These are phyloP conservation scores for Kodamaea plutei DNA, from an alignment of 1,139 yeast genomes.

Conservation along the genomic window DNA sequence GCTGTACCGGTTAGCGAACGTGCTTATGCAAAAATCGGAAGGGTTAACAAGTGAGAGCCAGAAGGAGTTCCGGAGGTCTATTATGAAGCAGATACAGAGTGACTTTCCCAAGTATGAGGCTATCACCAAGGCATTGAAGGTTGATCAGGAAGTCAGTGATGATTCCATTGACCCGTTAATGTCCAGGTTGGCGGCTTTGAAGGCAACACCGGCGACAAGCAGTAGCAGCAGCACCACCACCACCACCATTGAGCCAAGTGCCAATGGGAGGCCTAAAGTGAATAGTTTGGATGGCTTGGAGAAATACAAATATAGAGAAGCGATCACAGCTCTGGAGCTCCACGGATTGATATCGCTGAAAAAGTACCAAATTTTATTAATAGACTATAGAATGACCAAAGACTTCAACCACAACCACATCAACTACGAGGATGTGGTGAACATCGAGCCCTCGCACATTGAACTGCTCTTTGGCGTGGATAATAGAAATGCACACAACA, in stretches of 20 bases:
- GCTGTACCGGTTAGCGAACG: constrained; percentile 18
- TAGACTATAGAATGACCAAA: constrained; percentile 63
- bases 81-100: constrained; percentile 21
- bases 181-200: constrained; percentile 13
- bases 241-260: constrained; percentile 14
- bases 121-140: constrained; percentile 7
- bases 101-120: constrained; percentile 14
- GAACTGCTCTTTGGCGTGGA: constrained; percentile 15
- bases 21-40: constrained; percentile 15
- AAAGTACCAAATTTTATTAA: constrained; percentile 35
- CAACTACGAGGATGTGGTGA: constrained; percentile 49
- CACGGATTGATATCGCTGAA: not conserved
- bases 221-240: not conserved
- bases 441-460: constrained; percentile 65
- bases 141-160: too few species aligned
- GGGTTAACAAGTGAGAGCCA: constrained; percentile 13
- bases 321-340: constrained; percentile 24
- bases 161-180: constrained; percentile 14
- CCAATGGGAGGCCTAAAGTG: constrained; percentile 8
- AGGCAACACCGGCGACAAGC: constrained; percentile 2
- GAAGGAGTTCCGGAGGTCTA: constrained; percentile 17
- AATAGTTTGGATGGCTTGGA: constrained; percentile 6
- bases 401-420: constrained; percentile 62
- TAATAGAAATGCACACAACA: constrained; percentile 26
- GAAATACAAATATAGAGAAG: constrained; percentile 20